Base-by-base conservation (phyloP, 257 asterid species). In the Jasminum sambac region DNA sequence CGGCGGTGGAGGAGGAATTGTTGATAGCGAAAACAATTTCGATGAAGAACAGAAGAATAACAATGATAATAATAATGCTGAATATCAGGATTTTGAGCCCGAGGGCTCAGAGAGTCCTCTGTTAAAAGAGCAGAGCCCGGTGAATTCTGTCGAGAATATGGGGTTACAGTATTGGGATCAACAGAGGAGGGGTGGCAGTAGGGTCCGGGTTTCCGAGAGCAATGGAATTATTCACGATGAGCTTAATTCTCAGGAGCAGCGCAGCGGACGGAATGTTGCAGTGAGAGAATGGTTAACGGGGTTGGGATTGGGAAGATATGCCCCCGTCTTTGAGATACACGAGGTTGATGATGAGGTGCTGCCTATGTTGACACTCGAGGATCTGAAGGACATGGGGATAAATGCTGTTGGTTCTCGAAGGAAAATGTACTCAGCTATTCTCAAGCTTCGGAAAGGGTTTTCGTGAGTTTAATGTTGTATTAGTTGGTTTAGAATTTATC, bases 371-470 rank as follows among this genome's bases (percentile, higher is more conserved):
- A 90, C 98, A 0, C 67, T 92, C 80, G 98, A 92, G 81, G 98
- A 90, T 85, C 95, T 92, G 19, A 92, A 90, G 80, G 98, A 90
- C 76, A 92, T 92, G 98, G 97, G 97, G 42, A 84, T 92, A 44
- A 92, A 78, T 72, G 96, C 97, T 0, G 97, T 92, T 44, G 97
- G 98, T 36, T 90, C 97, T 16, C 72, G 97, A 75, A 79, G 97
- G 84, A 92, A 92, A 77, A 88, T 92, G 92, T 87, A 82, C 70
- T 66, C 86, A 11, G 84, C 95, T 13, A 83, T 92, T 66, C 84
- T 86, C 66, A 89, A 89, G 81, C 88, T 87, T 62, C 83, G 81
- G 24, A 88, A 86, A 78, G 85, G 91, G n/a, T 84, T 91, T 71
- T 86, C 90, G 72, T 88, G 88, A 87, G 79, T 82, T 68, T 17